Evolutionary conservation across 2,329 filamentous ascomycete genomes (phyloP), one percentile per base, ranked within the genome.

Genomic region (Diaporthe citriasiana): DNA sequence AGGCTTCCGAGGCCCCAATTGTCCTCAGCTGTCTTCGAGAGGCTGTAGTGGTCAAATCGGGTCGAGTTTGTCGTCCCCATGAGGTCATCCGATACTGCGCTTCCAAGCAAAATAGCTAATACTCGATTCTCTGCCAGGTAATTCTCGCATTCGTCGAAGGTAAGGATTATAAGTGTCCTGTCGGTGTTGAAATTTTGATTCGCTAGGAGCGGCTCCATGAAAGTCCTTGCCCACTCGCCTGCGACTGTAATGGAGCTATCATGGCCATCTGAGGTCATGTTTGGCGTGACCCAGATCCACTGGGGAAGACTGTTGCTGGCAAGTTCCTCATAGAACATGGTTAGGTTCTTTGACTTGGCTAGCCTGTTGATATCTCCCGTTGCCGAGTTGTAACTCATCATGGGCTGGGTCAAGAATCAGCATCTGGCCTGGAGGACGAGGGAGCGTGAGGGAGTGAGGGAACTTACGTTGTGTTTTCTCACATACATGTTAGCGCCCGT

Each of bases 401-500:
- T 75, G 45, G 80, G 80, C 78, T 79, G 63, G 19, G 10, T 38
- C 35, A 25, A 35, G 25, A 65, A 17, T 40, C 38, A 38, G 25
- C n/a, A 55, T 33, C 25, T n/a, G 17, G 15, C 22, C 17, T 47
- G 33, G 56, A 53, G 45, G 33, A 51, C 12, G 8, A 15, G 8
- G 25, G 45, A 10, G 25, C 13, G 3, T 25, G 38, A 15, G 8
- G 13, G 33, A 25, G 8, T 15, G 13, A 22, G 4, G 22, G 27
- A 15, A 75, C 83, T 50, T 84, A 87, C 80, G 25, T 92, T 91
- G 81, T 92, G 91, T 82, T 93, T 93, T 72, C 91, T 87, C 42
- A 92, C 90, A 78, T 93, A 93, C 81, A 88, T 87, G 75, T 92
- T 89, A 35, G 86, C 85, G 5, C 85, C 84, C 0, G 86, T 90